phyloP scores from a whole-genome alignment of 2,329 filamentous ascomycete genomes.

The Botrytis fabae region DNA sequence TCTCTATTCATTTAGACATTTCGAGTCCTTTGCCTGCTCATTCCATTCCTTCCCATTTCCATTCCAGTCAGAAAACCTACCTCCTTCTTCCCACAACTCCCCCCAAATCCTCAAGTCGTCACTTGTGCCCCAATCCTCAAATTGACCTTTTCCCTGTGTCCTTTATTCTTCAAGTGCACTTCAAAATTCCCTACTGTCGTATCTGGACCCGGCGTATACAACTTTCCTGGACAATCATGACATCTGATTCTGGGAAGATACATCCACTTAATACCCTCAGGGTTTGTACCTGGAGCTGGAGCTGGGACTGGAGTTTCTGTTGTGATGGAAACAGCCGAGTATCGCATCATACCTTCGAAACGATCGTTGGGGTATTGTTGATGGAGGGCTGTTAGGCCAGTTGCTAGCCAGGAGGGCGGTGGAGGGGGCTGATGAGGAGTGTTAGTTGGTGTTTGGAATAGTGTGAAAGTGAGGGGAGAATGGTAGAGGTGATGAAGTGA shows the following conservation, averaged over 20 bases:
- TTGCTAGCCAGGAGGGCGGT: constrained; percentile 80
- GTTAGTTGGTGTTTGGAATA: constrained; percentile 30
- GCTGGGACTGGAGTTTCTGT: constrained; percentile 64
- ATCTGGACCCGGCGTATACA: constrained; percentile 88
- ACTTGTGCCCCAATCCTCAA: constrained; percentile 17
- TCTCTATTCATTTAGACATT: neutral
- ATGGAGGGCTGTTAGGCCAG: constrained; percentile 71
- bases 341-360: constrained; percentile 91
- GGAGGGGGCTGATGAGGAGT: constrained; percentile 59
- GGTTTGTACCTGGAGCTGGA: constrained; percentile 49
- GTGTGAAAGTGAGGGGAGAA: neutral
- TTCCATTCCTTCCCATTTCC: neutral
- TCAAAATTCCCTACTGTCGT: constrained; percentile 89
- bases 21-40: neutral
- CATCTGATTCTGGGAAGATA: constrained; percentile 90
- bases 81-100: neutral
- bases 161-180: constrained; percentile 82
- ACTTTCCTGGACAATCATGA: constrained; percentile 86
- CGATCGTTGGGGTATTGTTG: constrained; percentile 72
- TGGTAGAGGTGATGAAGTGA: constrained; percentile 32
- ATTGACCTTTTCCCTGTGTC: constrained; percentile 73
- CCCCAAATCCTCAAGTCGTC: neutral
- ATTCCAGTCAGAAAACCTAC: neutral
- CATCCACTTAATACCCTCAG: constrained; percentile 69
- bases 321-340: constrained; percentile 73